A percentile compares a stretch with the other conserved stretches of the same genome.
These are phyloP conservation scores for Plasmodium falciparum DNA, from an alignment of 169 alveolate genomes.

Conservation along the genomic window DNA sequence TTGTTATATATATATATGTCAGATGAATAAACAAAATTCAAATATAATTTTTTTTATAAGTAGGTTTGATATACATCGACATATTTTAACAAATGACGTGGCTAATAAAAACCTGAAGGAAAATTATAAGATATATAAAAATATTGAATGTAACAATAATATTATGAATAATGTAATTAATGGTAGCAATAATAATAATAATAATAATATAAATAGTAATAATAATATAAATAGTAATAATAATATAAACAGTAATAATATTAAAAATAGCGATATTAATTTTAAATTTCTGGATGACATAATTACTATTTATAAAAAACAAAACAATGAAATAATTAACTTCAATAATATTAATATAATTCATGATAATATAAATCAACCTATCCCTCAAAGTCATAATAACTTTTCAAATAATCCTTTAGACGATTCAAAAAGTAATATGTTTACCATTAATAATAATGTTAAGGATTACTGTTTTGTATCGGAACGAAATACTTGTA, in stretches of 20 bases:
- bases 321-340: not conserved
- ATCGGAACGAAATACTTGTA: no score
- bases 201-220: no score
- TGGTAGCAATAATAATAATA: no score
- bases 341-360: not conserved
- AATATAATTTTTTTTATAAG: conserved; percentile 38
- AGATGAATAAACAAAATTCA: conserved; percentile 26
- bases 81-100: conserved; percentile 31
- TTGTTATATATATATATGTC: conserved; percentile 41
- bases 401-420: not conserved
- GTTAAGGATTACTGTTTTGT: no score
- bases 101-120: conserved; percentile 30
- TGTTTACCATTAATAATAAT: not conserved
- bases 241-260: not conserved
- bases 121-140: conserved; percentile 50
- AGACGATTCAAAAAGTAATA: not conserved
- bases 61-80: conserved; percentile 27
- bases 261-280: conserved; percentile 17
- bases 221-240: no score
- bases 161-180: no score
- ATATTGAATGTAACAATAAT: conserved; percentile 11
- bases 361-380: not conserved
- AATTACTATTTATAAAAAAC: not conserved
- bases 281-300: conserved; percentile 30
- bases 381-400: not conserved